Percentiles rank a stretch among this genome's conserved stretches.
Conservation (phyloP, 306 rosid genomes). For the Prunus kanzakura region DNA sequence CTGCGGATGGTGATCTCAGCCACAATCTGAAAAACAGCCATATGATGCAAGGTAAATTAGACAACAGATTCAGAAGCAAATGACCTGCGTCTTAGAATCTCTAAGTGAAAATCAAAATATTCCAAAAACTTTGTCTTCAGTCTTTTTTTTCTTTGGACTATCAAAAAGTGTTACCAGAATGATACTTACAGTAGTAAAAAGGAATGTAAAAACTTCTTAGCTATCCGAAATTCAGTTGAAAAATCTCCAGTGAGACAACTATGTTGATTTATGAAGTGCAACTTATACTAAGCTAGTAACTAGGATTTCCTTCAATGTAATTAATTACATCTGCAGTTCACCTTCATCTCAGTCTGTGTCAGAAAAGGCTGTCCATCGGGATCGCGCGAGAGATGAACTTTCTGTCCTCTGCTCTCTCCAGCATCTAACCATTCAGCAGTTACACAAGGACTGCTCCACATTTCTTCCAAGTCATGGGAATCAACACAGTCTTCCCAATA, state of each 20-base stretch:
- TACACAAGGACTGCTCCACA: constrained; percentile 73
- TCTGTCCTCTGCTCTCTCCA: constrained; percentile 62
- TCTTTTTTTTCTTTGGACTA: neutral
- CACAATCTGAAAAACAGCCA: constrained; percentile 66
- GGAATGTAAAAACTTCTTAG: neutral
- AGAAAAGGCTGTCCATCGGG: constrained; percentile 89
- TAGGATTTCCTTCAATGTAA: constrained; percentile 8
- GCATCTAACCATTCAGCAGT: constrained; percentile 77
- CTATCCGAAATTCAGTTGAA: neutral
- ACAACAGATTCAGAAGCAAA: neutral
- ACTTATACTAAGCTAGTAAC: neutral
- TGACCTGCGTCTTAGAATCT: neutral
- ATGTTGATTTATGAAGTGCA: neutral
- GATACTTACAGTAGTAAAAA: neutral
- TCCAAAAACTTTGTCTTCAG: neutral
- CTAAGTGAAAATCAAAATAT: neutral
- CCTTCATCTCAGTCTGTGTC: constrained; percentile 95
- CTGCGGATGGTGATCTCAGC: constrained; percentile 51
- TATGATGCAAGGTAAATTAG: constrained; percentile 5
- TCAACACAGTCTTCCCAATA: constrained; percentile 84
- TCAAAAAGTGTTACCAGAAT: neutral
- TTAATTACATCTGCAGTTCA: neutral
- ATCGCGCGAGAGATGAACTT: constrained; percentile 84
- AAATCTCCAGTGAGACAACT: neutral
- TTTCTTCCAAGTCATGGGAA: constrained; percentile 61